phyloP scores from a whole-genome alignment of 2,329 filamentous ascomycete species.

The Penicillium polonicum region DNA sequence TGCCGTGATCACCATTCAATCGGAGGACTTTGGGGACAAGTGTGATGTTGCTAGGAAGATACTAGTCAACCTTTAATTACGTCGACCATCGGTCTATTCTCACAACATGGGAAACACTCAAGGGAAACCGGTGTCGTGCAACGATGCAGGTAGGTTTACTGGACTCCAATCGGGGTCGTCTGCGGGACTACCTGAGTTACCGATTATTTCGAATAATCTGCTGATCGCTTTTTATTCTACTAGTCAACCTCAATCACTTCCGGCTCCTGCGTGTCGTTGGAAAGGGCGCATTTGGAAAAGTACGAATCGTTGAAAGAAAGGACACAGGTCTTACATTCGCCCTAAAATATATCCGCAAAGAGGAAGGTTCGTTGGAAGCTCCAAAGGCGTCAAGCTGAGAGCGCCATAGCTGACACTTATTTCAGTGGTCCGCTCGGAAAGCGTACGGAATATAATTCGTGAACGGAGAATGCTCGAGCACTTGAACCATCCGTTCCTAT shows the following conservation, averaged over 20 bases:
- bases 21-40: conserved; percentile 1
- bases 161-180: conserved; percentile 1
- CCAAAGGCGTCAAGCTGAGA: not conserved
- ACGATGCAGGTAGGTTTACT: conserved; percentile 77
- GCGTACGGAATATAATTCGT: conserved; percentile 95
- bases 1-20: not conserved
- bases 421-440: conserved; percentile 92
- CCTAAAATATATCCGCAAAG: conserved; percentile 96
- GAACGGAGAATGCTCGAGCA: conserved; percentile 98
- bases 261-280: conserved; percentile 91
- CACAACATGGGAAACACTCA: conserved; percentile 84
- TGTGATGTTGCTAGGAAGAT: conserved; percentile 28
- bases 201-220: conserved; percentile 8
- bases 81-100: conserved; percentile 7
- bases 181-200: not conserved
- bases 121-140: conserved; percentile 88
- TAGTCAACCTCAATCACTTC: conserved; percentile 97
- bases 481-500: conserved; percentile 95
- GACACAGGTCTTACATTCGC: conserved; percentile 93
- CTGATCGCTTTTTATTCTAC: conserved; percentile 15
- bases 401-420: conserved; percentile 14
- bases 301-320: conserved; percentile 96
- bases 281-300: conserved; percentile 97
- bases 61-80: conserved; percentile 20
- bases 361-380: conserved; percentile 65